phyloP scores from a whole-genome alignment of 257 asterid genomes.

The Scutellaria barbata region DNA sequence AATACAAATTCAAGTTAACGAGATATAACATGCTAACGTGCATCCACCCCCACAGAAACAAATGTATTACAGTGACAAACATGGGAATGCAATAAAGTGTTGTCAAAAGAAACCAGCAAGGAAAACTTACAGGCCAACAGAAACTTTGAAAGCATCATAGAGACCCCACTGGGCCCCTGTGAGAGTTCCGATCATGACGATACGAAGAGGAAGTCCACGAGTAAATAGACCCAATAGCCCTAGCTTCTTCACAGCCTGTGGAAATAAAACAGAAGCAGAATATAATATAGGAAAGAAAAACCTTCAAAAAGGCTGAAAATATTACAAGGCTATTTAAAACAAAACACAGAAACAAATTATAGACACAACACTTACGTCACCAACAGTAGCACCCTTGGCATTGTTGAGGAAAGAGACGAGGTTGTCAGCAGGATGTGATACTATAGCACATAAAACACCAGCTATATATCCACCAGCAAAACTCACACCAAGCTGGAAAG shows the following conservation, averaged over 20 bases:
- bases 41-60: too few species aligned
- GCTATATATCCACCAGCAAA: constrained; percentile 90
- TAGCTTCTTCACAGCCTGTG: constrained; percentile 74
- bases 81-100: not conserved
- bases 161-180: constrained; percentile 98
- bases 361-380: constrained; percentile 63
- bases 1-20: constrained; percentile 18
- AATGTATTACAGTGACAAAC: not conserved
- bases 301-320: not conserved
- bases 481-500: constrained; percentile 85
- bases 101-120: not conserved
- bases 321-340: not conserved
- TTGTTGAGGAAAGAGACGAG: constrained; percentile 92
- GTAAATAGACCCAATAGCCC: constrained; percentile 81
- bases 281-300: not conserved
- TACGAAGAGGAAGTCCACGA: constrained; percentile 89
- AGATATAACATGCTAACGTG: too few species aligned
- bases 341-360: constrained; percentile 6
- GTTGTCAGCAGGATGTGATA: constrained; percentile 92
- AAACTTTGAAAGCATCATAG: constrained; percentile 92
- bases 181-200: constrained; percentile 90
- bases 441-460: constrained; percentile 84
- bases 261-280: not conserved
- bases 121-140: constrained; percentile 79
- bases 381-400: constrained; percentile 91